Percentiles rank a stretch among this genome's conserved stretches.
Conservation (phyloP, 345 rosid species). For the Raphanus raphanistrum region DNA sequence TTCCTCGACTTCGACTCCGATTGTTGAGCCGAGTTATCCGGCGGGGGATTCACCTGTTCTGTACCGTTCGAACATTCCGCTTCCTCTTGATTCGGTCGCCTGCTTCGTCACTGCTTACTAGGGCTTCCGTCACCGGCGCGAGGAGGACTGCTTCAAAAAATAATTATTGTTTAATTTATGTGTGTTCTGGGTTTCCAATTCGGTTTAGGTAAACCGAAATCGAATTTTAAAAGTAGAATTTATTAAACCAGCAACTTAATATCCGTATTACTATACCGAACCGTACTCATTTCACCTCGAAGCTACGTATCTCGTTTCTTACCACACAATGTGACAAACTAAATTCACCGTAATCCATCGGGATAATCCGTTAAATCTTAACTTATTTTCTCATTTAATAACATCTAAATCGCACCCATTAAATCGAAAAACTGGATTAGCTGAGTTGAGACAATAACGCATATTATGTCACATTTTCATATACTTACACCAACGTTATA, state of each 20-base stretch:
- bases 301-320: background rate
- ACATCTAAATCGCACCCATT: too few relatives aligned
- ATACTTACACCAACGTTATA: background rate
- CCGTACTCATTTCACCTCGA: background rate
- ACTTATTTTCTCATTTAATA: too few relatives aligned
- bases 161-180: background rate
- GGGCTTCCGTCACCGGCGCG: slow-evolving; percentile 24
- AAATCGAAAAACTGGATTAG: too few relatives aligned
- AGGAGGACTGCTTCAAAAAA: background rate
- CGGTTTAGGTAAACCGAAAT: background rate
- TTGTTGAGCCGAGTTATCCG: slow-evolving; percentile 6
- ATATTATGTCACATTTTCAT: too few relatives aligned
- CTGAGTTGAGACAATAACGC: too few relatives aligned
- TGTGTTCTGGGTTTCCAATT: background rate
- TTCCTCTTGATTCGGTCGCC: slow-evolving; percentile 6
- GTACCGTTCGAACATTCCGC: slow-evolving; percentile 26
- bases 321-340: too few relatives aligned
- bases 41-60: background rate
- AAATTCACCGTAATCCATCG: too few relatives aligned
- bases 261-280: background rate
- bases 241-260: background rate
- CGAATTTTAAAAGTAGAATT: background rate
- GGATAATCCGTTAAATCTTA: too few relatives aligned
- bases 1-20: slow-evolving; percentile 30
- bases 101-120: background rate